Evolutionary conservation across 208 protist genomes (phyloP).

Genomic region (Lotmaria passim): DNA sequence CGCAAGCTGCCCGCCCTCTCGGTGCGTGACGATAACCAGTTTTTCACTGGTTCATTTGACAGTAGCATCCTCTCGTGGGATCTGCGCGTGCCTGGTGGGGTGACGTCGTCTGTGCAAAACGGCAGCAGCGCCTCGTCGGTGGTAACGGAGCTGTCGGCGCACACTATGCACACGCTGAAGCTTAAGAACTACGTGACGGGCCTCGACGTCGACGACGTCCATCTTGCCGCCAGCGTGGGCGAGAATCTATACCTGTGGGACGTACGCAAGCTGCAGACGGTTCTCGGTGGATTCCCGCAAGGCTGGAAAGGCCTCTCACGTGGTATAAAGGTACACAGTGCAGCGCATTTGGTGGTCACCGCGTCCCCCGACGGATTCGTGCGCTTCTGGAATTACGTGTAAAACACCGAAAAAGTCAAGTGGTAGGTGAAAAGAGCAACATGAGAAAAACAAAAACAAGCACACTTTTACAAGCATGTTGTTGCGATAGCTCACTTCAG

Average conservation of each 20-base stretch:
- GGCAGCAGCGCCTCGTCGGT: constrained; percentile 10
- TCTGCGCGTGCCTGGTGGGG: constrained; percentile 53
- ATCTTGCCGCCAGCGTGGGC: constrained; percentile 78
- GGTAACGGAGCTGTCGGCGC: constrained; percentile 31
- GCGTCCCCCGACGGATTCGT: constrained; percentile 81
- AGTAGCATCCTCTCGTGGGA: constrained; percentile 86
- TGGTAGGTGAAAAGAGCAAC: no score
- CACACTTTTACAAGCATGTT: no score
- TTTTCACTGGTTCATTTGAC: constrained; percentile 86
- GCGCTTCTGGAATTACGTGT: constrained; percentile 86
- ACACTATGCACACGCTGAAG: constrained; percentile 74
- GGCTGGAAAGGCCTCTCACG: constrained; percentile 85
- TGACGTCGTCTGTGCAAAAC: constrained; percentile 36
- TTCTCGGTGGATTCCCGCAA: constrained; percentile 79
- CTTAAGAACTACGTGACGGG: constrained; percentile 86
- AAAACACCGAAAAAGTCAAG: constrained; percentile 12
- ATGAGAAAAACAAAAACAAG: no score
- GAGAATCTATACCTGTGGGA: constrained; percentile 89
- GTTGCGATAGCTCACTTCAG: no score
- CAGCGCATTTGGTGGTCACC: constrained; percentile 61
- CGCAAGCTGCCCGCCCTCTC: constrained; percentile 81
- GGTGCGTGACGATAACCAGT: constrained; percentile 70
- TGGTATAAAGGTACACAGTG: constrained; percentile 63
- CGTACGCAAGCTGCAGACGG: constrained; percentile 70
- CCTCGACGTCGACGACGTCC: constrained; percentile 72